phyloP scores from a whole-genome alignment of 805 yeast genomes.

The Pichia paraexigua region DNA sequence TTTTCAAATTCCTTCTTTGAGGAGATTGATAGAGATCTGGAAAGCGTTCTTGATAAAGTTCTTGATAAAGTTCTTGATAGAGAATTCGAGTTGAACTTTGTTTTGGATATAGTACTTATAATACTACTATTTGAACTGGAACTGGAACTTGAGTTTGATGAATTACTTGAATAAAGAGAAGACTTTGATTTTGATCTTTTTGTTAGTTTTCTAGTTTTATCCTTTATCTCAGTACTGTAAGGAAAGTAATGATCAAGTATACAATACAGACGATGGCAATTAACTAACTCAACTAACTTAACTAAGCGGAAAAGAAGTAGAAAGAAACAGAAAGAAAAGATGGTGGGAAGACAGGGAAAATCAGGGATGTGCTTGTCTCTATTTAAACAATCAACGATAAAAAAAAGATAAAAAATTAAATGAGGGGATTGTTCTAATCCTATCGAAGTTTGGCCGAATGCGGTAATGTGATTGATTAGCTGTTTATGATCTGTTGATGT shows the following conservation, averaged over 20 bases:
- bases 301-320: neutral
- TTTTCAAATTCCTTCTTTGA: neutral
- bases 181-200: neutral
- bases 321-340: neutral
- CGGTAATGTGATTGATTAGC: neutral
- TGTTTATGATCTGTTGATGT: too few species aligned
- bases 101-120: neutral
- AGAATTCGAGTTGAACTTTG: neutral
- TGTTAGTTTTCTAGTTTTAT: conserved; percentile 1
- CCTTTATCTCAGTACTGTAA: neutral
- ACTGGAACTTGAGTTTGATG: neutral
- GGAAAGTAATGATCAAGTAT: neutral
- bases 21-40: neutral
- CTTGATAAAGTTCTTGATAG: neutral
- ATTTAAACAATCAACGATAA: too few species aligned
- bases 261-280: neutral
- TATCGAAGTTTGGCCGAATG: neutral
- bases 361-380: neutral
- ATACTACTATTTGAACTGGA: neutral
- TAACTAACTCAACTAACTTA: neutral
- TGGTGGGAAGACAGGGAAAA: neutral
- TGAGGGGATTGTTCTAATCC: too few species aligned
- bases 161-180: neutral
- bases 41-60: neutral
- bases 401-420: too few species aligned